A percentile compares a stretch with the other conserved stretches of the same genome.
These are phyloP conservation scores for Kluyveromyces wickerhamii DNA, from an alignment of 805 yeast genomes.

Conservation along the genomic window DNA sequence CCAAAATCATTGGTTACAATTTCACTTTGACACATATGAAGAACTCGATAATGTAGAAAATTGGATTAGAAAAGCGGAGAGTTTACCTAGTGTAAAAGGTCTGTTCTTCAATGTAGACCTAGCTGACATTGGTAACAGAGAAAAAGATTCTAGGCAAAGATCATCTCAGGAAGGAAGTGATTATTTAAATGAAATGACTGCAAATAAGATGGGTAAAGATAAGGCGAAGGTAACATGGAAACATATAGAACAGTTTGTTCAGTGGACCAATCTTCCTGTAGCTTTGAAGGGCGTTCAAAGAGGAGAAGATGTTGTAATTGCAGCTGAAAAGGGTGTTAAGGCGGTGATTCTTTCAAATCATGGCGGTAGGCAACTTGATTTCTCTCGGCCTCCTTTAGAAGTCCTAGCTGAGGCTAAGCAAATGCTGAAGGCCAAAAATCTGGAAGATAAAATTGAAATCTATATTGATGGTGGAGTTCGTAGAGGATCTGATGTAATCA, in stretches of 20 bases:
- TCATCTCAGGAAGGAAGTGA: constrained; percentile 13
- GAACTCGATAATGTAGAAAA: constrained; percentile 21
- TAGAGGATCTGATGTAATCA: constrained; percentile 68
- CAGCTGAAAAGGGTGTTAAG: constrained; percentile 49
- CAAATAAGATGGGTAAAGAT: constrained; percentile 9
- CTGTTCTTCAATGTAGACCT: constrained; percentile 50
- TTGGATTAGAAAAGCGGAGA: constrained; percentile 33
- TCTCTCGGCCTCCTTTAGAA: constrained; percentile 52
- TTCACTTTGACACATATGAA: constrained; percentile 38
- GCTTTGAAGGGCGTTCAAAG: constrained; percentile 60
- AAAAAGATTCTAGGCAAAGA: constrained; percentile 36
- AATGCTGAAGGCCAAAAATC: constrained; percentile 32
- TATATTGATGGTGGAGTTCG: constrained; percentile 73
- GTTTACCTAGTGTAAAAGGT: constrained; percentile 35
- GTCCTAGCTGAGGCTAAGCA: constrained; percentile 49
- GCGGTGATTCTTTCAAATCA: constrained; percentile 67
- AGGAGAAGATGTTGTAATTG: constrained; percentile 54
- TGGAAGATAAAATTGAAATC: constrained; percentile 48
- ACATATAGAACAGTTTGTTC: constrained; percentile 24
- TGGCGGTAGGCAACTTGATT: constrained; percentile 68
- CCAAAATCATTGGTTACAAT: constrained; percentile 42
- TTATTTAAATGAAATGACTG: constrained; percentile 6
- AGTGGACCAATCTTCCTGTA: constrained; percentile 37
- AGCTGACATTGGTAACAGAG: constrained; percentile 47
- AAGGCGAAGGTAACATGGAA: constrained; percentile 30